These are phyloP conservation scores for Blastomyces gilchristii DNA, from an alignment of 2,329 filamentous ascomycete species.

Conservation along the genomic window DNA sequence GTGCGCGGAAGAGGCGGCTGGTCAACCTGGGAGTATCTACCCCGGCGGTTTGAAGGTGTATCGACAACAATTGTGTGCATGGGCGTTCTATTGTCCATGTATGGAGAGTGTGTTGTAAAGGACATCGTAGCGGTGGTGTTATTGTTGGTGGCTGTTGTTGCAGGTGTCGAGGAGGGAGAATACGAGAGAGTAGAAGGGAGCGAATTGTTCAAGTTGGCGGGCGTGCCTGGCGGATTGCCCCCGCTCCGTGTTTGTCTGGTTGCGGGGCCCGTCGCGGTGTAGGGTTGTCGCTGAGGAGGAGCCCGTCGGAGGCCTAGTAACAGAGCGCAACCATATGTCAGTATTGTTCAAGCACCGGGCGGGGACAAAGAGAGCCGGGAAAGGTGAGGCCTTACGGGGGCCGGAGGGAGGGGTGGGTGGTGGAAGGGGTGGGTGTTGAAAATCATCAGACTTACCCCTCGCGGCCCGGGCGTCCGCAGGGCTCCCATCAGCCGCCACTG, in stretches of 20 bases:
- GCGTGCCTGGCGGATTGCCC: background rate
- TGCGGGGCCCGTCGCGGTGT: background rate
- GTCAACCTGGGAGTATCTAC: conserved; percentile 26
- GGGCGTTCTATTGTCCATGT: background rate
- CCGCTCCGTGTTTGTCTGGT: conserved; percentile 5
- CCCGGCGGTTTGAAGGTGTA: conserved; percentile 35
- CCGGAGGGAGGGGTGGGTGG: too few species aligned
- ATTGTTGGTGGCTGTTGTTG: background rate
- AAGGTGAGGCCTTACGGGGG: too few species aligned
- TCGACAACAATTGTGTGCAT: conserved; percentile 23
- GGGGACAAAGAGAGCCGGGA: too few species aligned
- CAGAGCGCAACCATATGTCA: background rate
- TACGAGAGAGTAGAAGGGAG: background rate
- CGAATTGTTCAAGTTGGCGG: background rate
- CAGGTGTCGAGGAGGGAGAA: background rate
- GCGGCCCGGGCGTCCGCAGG: background rate
- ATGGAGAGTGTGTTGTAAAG: background rate
- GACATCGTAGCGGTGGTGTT: background rate
- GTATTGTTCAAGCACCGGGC: background rate
- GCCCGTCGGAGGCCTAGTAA: conserved; percentile 6
- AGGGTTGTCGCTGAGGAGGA: conserved; percentile 3
- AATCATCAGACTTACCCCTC: conserved; percentile 1
- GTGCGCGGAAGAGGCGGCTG: conserved; percentile 23
- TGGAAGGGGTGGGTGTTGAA: background rate
- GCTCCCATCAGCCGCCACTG: background rate